Conservation (phyloP, 1,139 yeast genomes). For the Yamadazyma trypodendri region DNA sequence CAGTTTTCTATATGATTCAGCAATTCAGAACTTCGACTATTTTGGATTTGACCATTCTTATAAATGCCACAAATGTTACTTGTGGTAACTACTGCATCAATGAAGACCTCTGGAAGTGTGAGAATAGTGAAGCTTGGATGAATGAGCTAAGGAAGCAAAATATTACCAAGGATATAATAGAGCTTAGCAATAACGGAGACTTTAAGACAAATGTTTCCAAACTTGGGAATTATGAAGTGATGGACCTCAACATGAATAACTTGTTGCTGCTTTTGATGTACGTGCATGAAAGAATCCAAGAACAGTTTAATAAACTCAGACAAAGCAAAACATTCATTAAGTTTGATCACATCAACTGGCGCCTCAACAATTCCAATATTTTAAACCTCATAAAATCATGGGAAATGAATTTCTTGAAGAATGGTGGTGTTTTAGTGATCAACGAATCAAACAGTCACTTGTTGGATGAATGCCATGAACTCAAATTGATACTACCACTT, state of each 20-base stretch:
- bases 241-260: slow-evolving; percentile 53
- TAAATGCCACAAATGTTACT: slow-evolving; percentile 56
- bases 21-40: slow-evolving; percentile 62
- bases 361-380: slow-evolving; percentile 57
- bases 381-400: slow-evolving; percentile 57
- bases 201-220: slow-evolving; percentile 50
- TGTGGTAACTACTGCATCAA: slow-evolving; percentile 74
- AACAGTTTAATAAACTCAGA: slow-evolving; percentile 28
- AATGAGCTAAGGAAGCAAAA: slow-evolving; percentile 14
- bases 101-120: slow-evolving; percentile 71
- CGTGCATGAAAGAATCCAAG: slow-evolving; percentile 67
- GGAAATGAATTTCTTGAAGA: slow-evolving; percentile 60
- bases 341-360: slow-evolving; percentile 48
- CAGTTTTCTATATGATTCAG: slow-evolving; percentile 71
- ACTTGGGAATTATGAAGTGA: slow-evolving; percentile 43
- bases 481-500: slow-evolving; percentile 64
- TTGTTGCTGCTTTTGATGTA: slow-evolving; percentile 66
- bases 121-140: slow-evolving; percentile 58
- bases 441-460: slow-evolving; percentile 50
- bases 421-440: slow-evolving; percentile 59
- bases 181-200: slow-evolving; percentile 56
- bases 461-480: slow-evolving; percentile 51
- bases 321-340: slow-evolving; percentile 16
- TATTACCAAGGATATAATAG: slow-evolving; percentile 30
- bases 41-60: slow-evolving; percentile 59